phyloP scores from a whole-genome alignment of 495 filamentous ascomycete species.

The Pseudomonodictys pantanalensis region DNA sequence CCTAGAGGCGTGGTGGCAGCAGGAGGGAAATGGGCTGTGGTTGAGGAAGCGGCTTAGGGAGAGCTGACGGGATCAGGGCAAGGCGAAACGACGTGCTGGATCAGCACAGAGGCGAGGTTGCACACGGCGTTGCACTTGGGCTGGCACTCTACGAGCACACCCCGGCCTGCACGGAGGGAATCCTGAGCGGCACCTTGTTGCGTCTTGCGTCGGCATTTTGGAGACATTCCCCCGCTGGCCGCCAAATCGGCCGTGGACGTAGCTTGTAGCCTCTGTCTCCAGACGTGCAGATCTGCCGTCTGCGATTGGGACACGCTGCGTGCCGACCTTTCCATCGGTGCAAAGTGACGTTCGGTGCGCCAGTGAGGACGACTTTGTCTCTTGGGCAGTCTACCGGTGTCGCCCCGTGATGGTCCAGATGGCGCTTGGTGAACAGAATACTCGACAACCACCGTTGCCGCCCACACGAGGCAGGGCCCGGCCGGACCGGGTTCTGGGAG shows the following conservation, averaged over 20 bases:
- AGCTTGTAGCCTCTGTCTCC: not conserved
- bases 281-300: constrained; percentile 7
- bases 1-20: no score
- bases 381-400: not conserved
- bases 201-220: constrained; percentile 24
- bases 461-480: not conserved
- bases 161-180: not conserved
- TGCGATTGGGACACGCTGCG: not conserved
- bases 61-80: no score
- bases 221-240: not conserved
- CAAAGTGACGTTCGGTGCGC: not conserved
- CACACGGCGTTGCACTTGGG: not conserved
- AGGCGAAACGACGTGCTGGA: no score
- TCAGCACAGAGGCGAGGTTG: not conserved
- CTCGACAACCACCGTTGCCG: not conserved
- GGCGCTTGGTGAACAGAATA: not conserved
- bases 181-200: constrained; percentile 4
- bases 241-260: not conserved
- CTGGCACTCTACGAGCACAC: not conserved
- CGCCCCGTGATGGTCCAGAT: not conserved
- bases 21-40: no score
- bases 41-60: no score
- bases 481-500: not conserved
- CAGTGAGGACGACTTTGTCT: not conserved
- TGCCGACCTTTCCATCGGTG: not conserved